These are phyloP conservation scores for Teunomyces barrocoloradensis DNA, from an alignment of 805 yeast species.

Conservation along the genomic window DNA sequence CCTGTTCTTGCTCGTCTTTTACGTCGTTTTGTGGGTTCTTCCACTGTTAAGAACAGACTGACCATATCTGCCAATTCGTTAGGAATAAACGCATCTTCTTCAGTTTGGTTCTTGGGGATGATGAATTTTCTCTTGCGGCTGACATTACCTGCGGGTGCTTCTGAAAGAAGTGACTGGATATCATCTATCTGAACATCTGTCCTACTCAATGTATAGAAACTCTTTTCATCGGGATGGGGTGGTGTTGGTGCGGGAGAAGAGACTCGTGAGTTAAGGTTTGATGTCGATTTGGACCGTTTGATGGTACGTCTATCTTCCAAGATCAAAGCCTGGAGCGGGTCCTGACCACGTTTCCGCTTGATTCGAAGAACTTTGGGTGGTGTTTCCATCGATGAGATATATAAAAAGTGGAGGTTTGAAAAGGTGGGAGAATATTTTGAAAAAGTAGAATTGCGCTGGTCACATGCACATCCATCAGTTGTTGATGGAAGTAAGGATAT, in stretches of 20 bases:
- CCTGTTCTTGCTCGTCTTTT: constrained; percentile 9
- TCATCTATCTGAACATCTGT: constrained; percentile 27
- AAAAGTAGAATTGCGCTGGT: not conserved
- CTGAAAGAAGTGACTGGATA: constrained; percentile 9
- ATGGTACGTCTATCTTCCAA: constrained; percentile 38
- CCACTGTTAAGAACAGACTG: constrained; percentile 50
- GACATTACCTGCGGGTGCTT: not conserved
- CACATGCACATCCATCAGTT: constrained; percentile 19
- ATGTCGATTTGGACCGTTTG: constrained; percentile 42
- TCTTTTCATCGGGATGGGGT: constrained; percentile 12
- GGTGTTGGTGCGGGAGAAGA: constrained; percentile 26
- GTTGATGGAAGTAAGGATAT: constrained; percentile 55
- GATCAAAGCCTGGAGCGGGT: constrained; percentile 79
- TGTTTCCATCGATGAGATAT: constrained; percentile 1
- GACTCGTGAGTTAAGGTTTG: constrained; percentile 29
- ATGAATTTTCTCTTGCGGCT: constrained; percentile 28
- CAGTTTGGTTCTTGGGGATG: constrained; percentile 30
- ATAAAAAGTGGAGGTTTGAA: too few relatives aligned
- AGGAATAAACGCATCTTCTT: constrained; percentile 42
- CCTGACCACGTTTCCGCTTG: constrained; percentile 83
- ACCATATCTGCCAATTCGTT: constrained; percentile 76
- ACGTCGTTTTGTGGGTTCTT: constrained; percentile 15
- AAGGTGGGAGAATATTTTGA: too few relatives aligned
- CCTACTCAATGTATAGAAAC: constrained; percentile 30
- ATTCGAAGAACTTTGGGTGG: constrained; percentile 73